Conservation (phyloP, 495 filamentous ascomycete genomes). For the Aspergillus conjunctus region DNA sequence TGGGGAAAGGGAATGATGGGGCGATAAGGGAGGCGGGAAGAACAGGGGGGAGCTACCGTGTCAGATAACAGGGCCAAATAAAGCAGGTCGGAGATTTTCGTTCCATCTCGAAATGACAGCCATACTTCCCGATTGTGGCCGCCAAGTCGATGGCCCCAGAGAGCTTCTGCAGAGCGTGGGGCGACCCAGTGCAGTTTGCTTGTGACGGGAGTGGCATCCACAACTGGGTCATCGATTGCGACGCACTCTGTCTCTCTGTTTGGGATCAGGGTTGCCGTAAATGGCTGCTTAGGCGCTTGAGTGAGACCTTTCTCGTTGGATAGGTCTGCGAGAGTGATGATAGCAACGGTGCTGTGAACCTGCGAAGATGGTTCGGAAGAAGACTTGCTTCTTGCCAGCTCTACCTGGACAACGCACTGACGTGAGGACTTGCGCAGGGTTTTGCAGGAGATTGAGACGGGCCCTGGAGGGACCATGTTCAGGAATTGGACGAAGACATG, state of each 20-base stretch:
- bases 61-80: slow-evolving; percentile 28
- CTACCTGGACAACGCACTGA: slow-evolving; percentile 27
- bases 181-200: slow-evolving; percentile 27
- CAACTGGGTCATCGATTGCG: slow-evolving; percentile 26
- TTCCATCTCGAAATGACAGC: slow-evolving; percentile 29
- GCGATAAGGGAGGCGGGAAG: background rate
- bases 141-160: slow-evolving; percentile 31
- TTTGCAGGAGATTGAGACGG: slow-evolving; percentile 19
- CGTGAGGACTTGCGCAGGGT: slow-evolving; percentile 20
- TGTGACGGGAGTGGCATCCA: slow-evolving; percentile 29
- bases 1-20: too few species aligned
- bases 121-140: slow-evolving; percentile 30
- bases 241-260: slow-evolving; percentile 26
- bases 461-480: slow-evolving; percentile 22
- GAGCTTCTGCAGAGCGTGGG: slow-evolving; percentile 19
- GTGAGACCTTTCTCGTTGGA: slow-evolving; percentile 24
- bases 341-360: slow-evolving; percentile 12
- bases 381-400: slow-evolving; percentile 14
- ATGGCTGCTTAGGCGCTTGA: slow-evolving; percentile 5
- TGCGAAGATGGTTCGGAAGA: background rate
- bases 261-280: slow-evolving; percentile 10
- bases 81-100: slow-evolving; percentile 21
- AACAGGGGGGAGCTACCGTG: slow-evolving; percentile 14
- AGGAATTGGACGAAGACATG: slow-evolving; percentile 31
- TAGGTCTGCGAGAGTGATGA: slow-evolving; percentile 26